Base-by-base conservation (phyloP, 208 protist species). In the Porcisia deanei region DNA sequence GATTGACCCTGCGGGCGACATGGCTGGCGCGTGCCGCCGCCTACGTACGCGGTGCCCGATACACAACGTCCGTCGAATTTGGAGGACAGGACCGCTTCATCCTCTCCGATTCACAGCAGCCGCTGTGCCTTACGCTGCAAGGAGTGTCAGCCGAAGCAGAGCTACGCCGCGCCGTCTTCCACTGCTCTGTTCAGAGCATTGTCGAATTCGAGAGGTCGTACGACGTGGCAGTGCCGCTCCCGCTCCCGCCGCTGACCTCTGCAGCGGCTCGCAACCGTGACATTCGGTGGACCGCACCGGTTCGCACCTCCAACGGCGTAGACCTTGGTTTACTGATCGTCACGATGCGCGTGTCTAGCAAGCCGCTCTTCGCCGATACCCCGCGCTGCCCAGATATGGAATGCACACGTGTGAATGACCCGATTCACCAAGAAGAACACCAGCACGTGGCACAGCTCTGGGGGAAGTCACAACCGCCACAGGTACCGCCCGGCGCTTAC, bases 11-110 rank as follows among this genome's bases (percentile, higher is more conserved):
- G 52, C 86, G 89, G 37, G 85, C 89, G 7, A 84, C 78, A 58
- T 96, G 92, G 92, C 82, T 94, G 59, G 82, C 86, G 16, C 85
- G 87, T 20, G 73, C 82, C 1, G 59, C 69, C 20, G 75, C 77
- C 55, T 83, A 88, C 58, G 83, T 89, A 5, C 84, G 80, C 18
- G 85, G 84, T 20, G 85, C 83, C 6, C 82, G 80, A 41, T 91
- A 88, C 79, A 90, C 89, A 20, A 93, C 86, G 6, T 90, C 90
- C 25, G 89, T 95, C 3, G 91, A 94, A 74, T 94, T 96, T 71
- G 92, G 90, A 30, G 85, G 88, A 0, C 6, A 67, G 8, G 82
- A 86, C 41, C 84, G 84, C 67, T 88, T 88, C 53, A 45, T 76
- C 59, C 74, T 88, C 47, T 14, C 84, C 39, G 49, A 73, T 59